phyloP scores from a whole-genome alignment of 2,329 filamentous ascomycete genomes.

The Leptodontidium sp. region DNA sequence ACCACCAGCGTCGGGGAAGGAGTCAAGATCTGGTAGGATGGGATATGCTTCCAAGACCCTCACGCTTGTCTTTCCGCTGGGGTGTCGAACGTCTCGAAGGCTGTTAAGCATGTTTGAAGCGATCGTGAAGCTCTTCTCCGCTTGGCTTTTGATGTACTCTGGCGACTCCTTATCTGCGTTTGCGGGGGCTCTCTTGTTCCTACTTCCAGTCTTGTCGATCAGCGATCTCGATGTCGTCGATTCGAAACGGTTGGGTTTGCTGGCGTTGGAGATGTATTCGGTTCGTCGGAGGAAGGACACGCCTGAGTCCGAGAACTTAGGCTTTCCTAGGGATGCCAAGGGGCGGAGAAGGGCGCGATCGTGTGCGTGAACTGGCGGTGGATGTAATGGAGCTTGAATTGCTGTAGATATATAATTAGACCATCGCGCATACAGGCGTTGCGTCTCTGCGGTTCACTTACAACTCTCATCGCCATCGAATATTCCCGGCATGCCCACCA shows the following conservation, averaged over 20 bases:
- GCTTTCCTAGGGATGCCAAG: conserved; percentile 85
- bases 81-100: conserved; percentile 62
- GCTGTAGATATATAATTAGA: conserved; percentile 58
- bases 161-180: conserved; percentile 65
- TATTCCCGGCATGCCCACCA: conserved; percentile 92
- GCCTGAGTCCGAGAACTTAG: conserved; percentile 75
- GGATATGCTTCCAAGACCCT: conserved; percentile 67
- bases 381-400: conserved; percentile 79
- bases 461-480: conserved; percentile 96
- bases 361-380: conserved; percentile 78
- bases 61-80: conserved; percentile 59
- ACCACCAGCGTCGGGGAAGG: conserved; percentile 74
- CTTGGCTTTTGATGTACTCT: conserved; percentile 73
- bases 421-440: conserved; percentile 28
- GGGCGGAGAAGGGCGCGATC: conserved; percentile 86
- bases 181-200: conserved; percentile 55
- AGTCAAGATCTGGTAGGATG: conserved; percentile 70
- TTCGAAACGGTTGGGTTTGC: conserved; percentile 58
- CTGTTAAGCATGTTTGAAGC: conserved; percentile 64
- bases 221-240: conserved; percentile 62
- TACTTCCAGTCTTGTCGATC: conserved; percentile 50
- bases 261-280: conserved; percentile 84
- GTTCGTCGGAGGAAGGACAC: conserved; percentile 96
- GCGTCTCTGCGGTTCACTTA: conserved; percentile 54
- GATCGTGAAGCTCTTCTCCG: conserved; percentile 66